Conservation (phyloP, 148 eudicot species). For the Heliosperma pusillum region DNA sequence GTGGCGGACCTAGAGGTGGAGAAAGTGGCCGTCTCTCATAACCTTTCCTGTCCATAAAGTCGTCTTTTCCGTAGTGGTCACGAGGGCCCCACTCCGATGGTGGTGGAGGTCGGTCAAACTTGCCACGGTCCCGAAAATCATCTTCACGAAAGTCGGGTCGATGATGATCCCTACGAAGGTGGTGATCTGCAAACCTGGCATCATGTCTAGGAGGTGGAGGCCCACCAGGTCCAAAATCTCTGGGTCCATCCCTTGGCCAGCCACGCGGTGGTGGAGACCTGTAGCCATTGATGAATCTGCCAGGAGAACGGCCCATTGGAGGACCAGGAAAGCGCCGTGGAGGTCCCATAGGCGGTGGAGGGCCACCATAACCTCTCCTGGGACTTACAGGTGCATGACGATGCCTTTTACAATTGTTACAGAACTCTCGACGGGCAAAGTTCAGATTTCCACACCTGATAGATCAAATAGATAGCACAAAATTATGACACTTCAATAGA, state of each 20-base stretch:
- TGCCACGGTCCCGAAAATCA: slow-evolving; percentile 58
- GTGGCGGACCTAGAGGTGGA: slow-evolving; percentile 41
- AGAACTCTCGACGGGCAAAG: slow-evolving; percentile 84
- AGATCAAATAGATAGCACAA: slow-evolving; percentile 13
- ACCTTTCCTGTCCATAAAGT: slow-evolving; percentile 58
- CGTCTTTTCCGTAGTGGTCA: slow-evolving; percentile 56
- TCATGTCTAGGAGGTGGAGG: slow-evolving; percentile 63
- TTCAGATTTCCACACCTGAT: slow-evolving; percentile 81
- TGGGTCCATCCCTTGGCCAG: slow-evolving; percentile 64
- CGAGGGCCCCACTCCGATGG: slow-evolving; percentile 59
- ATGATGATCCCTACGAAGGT: slow-evolving; percentile 41
- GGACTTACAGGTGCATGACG: slow-evolving; percentile 65
- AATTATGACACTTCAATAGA: not conserved
- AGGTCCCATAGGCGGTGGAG: slow-evolving; percentile 49
- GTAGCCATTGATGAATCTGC: slow-evolving; percentile 54
- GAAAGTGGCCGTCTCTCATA: slow-evolving; percentile 62
- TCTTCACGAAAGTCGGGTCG: slow-evolving; percentile 62
- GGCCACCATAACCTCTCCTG: slow-evolving; percentile 69
- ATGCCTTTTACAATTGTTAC: slow-evolving; percentile 74
- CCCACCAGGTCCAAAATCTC: slow-evolving; percentile 57
- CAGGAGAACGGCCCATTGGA: slow-evolving; percentile 61
- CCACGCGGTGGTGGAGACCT: slow-evolving; percentile 85
- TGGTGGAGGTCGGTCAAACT: slow-evolving; percentile 56
- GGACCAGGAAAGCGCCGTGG: slow-evolving; percentile 66
- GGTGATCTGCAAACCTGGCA: slow-evolving; percentile 65